Conservation (phyloP, 768 basidiomycete genomes). For the Agaricus sinodeliciosus region DNA sequence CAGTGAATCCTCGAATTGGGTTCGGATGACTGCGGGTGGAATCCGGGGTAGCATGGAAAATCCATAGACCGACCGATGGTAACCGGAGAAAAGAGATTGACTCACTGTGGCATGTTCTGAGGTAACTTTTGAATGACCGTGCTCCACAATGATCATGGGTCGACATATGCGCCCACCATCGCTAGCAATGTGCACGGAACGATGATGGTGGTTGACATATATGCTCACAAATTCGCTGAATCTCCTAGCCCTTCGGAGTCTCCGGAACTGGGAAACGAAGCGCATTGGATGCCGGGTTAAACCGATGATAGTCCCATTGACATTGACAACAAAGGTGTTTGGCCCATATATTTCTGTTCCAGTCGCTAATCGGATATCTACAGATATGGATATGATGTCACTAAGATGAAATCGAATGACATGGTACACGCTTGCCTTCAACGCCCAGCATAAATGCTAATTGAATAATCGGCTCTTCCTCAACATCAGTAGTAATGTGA, state of each 20-base stretch:
- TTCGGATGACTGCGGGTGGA: slow-evolving; percentile 5
- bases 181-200: slow-evolving; percentile 90
- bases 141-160: slow-evolving; percentile 94
- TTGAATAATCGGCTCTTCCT: slow-evolving; percentile 88
- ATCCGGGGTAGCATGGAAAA: slow-evolving; percentile 5
- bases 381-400: slow-evolving; percentile 10
- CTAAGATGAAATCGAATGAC: not conserved
- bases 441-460: slow-evolving; percentile 94
- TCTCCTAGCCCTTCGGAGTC: slow-evolving; percentile 83
- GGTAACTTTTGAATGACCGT: slow-evolving; percentile 67
- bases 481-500: slow-evolving; percentile 98
- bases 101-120: slow-evolving; percentile 74
- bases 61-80: not conserved
- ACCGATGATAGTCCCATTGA: slow-evolving; percentile 95
- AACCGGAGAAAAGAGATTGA: not conserved
- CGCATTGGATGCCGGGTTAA: slow-evolving; percentile 78
- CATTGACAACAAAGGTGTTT: slow-evolving; percentile 90
- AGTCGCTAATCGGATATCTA: slow-evolving; percentile 86
- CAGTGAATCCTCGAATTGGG: not conserved
- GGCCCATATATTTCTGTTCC: slow-evolving; percentile 95
- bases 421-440: slow-evolving; percentile 57
- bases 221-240: slow-evolving; percentile 96
- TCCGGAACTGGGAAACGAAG: slow-evolving; percentile 89
- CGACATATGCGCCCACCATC: slow-evolving; percentile 98
- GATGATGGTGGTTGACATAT: slow-evolving; percentile 94